phyloP scores from a whole-genome alignment of 2,329 filamentous ascomycete species.

The Magnaporthiopsis rhizophila region DNA sequence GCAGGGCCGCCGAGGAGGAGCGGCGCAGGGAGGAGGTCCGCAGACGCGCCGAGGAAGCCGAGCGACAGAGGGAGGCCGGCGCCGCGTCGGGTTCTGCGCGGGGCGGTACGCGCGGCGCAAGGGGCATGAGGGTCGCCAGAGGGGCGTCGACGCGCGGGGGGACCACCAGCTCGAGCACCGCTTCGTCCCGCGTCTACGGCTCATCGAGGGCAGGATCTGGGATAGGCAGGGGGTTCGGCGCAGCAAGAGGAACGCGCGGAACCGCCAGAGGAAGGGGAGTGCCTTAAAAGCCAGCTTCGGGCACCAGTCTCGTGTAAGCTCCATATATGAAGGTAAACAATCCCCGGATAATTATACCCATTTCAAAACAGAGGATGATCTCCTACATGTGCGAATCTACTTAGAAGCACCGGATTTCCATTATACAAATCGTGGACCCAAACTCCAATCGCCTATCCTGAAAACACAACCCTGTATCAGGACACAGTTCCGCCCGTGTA shows the following conservation, averaged over 20 bases:
- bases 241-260: constrained; percentile 41
- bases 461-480: not conserved
- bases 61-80: constrained; percentile 35
- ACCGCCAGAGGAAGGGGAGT: constrained; percentile 23
- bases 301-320: not conserved
- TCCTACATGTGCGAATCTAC: not conserved
- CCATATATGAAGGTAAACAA: not conserved
- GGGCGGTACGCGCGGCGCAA: constrained; percentile 2
- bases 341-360: not conserved
- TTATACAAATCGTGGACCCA: not conserved
- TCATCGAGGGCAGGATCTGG: constrained; percentile 29
- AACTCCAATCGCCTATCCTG: not conserved
- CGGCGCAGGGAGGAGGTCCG: constrained; percentile 64
- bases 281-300: constrained; percentile 7
- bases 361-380: not conserved
- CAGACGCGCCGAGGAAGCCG: constrained; percentile 55
- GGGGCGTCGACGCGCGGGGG: not conserved
- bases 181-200: constrained; percentile 21
- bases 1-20: constrained; percentile 70
- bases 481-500: not conserved
- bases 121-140: not conserved
- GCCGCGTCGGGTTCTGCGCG: constrained; percentile 6
- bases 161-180: constrained; percentile 12
- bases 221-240: constrained; percentile 37
- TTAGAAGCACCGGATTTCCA: not conserved